Evolutionary conservation across 805 yeast genomes (phyloP).

Genomic region (Yarrowia sp.): DNA sequence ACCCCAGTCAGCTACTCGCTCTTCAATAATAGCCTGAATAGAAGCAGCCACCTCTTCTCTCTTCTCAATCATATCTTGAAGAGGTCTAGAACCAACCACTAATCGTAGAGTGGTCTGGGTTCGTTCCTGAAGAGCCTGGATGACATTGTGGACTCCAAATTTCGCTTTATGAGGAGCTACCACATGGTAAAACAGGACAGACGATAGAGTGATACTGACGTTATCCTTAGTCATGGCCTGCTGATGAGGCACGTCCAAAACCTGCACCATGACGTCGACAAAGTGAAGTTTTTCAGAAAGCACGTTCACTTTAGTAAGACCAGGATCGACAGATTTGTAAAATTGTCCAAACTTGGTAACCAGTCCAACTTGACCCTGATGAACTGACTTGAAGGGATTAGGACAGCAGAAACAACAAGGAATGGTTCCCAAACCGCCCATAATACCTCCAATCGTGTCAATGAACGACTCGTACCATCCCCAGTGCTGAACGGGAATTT

Average conservation of each 20-base stretch:
- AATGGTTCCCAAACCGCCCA: constrained; percentile 55
- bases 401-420: constrained; percentile 55
- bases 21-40: constrained; percentile 58
- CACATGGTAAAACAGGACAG: constrained; percentile 66
- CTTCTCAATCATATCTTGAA: constrained; percentile 72
- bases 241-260: constrained; percentile 64
- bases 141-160: constrained; percentile 55
- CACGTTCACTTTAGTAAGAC: constrained; percentile 62
- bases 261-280: constrained; percentile 57
- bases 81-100: constrained; percentile 61
- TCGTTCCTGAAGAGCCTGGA: constrained; percentile 58
- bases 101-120: constrained; percentile 73
- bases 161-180: constrained; percentile 66
- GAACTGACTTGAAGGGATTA: constrained; percentile 59
- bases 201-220: constrained; percentile 58
- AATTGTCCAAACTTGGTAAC: constrained; percentile 66
- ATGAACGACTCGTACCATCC: constrained; percentile 42
- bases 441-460: constrained; percentile 43
- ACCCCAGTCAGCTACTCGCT: constrained; percentile 69
- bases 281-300: constrained; percentile 54
- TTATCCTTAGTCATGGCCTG: constrained; percentile 70
- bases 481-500: constrained; percentile 40
- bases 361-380: constrained; percentile 68
- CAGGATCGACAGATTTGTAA: constrained; percentile 65
- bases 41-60: constrained; percentile 68